These are phyloP conservation scores for Ocimum tenuiflorum DNA, from an alignment of 257 asterid genomes.

Conservation along the genomic window DNA sequence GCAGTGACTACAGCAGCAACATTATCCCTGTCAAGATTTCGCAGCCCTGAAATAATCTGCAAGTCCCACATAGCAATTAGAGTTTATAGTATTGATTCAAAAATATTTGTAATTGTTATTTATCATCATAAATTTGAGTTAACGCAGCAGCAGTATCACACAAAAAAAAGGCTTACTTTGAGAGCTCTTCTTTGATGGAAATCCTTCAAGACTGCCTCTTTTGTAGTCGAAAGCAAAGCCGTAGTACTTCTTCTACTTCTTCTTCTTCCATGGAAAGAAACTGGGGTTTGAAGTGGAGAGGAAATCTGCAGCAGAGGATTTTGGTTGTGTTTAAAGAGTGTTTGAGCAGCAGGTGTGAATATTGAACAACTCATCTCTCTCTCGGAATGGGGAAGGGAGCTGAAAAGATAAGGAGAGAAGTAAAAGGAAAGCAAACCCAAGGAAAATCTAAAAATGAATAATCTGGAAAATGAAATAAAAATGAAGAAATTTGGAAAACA, in stretches of 20 bases:
- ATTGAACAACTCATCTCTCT: conserved; percentile 51
- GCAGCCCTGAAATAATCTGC: conserved; percentile 84
- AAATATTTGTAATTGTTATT: not conserved
- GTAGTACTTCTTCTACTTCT: conserved; percentile 30
- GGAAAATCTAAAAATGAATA: no score
- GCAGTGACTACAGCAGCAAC: conserved; percentile 88
- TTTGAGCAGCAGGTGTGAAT: conserved; percentile 30
- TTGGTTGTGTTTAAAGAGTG: conserved; percentile 34
- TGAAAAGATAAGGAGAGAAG: conserved; percentile 28
- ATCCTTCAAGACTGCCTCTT: conserved; percentile 55
- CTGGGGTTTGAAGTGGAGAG: conserved; percentile 25
- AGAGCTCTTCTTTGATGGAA: conserved; percentile 71
- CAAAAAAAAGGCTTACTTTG: conserved; percentile 32
- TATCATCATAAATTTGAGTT: not conserved
- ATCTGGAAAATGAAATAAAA: no score
- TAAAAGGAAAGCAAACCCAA: no score
- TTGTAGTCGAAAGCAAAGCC: conserved; percentile 56
- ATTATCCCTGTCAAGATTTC: conserved; percentile 64
- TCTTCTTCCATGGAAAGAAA: conserved; percentile 30
- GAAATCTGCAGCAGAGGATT: conserved; percentile 35
- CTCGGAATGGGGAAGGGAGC: not conserved
- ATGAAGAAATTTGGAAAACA: no score
- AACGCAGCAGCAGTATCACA: no score
- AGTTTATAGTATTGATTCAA: not conserved
- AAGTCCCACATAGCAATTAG: not conserved